Evolutionary conservation across 1,139 yeast genomes (phyloP), one percentile per base, ranked within the genome.

Genomic region (Kodamaea ohmeri): DNA sequence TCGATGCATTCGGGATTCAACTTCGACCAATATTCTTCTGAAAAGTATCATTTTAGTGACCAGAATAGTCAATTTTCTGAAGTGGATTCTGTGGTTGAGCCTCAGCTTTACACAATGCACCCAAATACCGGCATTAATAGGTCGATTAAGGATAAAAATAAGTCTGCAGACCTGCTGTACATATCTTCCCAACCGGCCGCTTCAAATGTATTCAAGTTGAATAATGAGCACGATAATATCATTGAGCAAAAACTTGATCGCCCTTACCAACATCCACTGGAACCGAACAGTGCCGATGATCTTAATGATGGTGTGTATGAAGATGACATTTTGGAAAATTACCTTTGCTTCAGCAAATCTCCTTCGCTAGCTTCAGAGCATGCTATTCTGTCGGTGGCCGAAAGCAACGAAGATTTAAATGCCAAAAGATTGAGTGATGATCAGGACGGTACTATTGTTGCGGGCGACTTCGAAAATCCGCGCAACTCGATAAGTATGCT

Each of bases 281-380:
- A n/a, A n/a, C n/a, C n/a, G n/a, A n/a, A n/a, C n/a, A n/a, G n/a
- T n/a, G n/a, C n/a, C n/a, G n/a, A n/a, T n/a, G 29, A 35, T 7
- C 28, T 22, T 21, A 29, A 24, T 29, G 32, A 25, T 3, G 16
- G 16, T 5, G 34, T 29, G 11, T 54, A 56, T 32, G 58, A 50
- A 6, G 60, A 61, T 25, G 69, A 64, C 36, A 55, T 65, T 6
- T 48, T 66, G 12, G 72, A 67, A 34, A 62, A 58, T 38, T 67
- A 67, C 44, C 42, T 67, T 26, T 67, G 61, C 26, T 38, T 50
- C 7, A 53, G 57, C 27, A 42, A 49, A 14, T 52, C 54, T 40
- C 57, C 61, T 2, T 48, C 57, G 4, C 42, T 43, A 8, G 44
- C 38, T 18, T 35, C 34, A 4, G 26, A 35, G 18, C 19, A 13